These are phyloP conservation scores for Fusarium ambrosium DNA, from an alignment of 2,329 filamentous ascomycete species.

Conservation along the genomic window DNA sequence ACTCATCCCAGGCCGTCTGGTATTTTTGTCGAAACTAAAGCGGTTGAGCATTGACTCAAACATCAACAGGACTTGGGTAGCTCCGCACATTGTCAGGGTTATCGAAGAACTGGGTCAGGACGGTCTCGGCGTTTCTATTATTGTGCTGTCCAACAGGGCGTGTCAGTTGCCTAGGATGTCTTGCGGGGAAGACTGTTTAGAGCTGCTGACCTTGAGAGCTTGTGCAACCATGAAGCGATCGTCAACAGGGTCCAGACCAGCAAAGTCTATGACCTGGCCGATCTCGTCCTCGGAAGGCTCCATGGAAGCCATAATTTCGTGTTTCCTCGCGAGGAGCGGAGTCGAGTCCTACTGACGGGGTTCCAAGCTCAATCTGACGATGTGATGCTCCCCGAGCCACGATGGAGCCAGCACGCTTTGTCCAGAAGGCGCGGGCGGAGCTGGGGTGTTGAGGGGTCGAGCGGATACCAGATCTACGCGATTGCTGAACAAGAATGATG, in stretches of 20 bases:
- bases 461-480: not conserved
- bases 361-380: conserved; percentile 22
- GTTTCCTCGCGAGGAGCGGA: not conserved
- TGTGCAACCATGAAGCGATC: conserved; percentile 57
- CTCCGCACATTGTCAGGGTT: conserved; percentile 53
- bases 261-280: conserved; percentile 58
- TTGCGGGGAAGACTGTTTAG: not conserved
- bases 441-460: not conserved
- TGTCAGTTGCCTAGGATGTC: conserved; percentile 22
- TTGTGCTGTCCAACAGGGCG: conserved; percentile 50
- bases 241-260: conserved; percentile 51
- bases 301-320: conserved; percentile 49
- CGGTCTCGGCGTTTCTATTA: conserved; percentile 61
- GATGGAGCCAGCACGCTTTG: conserved; percentile 15
- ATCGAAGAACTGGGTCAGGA: conserved; percentile 67
- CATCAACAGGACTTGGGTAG: not conserved
- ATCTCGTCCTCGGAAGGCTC: conserved; percentile 56
- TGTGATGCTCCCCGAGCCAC: conserved; percentile 17
- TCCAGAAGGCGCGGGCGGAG: not conserved
- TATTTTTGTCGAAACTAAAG: conserved; percentile 63
- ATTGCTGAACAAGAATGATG: not conserved
- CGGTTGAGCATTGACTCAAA: conserved; percentile 29
- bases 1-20: conserved; percentile 66
- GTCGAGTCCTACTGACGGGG: not conserved
- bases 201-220: conserved; percentile 56